Percentiles rank a stretch among this genome's conserved stretches.
phyloP scores from a whole-genome alignment of 1,284 basidiomycete species.

The Naganishia sp. region DNA sequence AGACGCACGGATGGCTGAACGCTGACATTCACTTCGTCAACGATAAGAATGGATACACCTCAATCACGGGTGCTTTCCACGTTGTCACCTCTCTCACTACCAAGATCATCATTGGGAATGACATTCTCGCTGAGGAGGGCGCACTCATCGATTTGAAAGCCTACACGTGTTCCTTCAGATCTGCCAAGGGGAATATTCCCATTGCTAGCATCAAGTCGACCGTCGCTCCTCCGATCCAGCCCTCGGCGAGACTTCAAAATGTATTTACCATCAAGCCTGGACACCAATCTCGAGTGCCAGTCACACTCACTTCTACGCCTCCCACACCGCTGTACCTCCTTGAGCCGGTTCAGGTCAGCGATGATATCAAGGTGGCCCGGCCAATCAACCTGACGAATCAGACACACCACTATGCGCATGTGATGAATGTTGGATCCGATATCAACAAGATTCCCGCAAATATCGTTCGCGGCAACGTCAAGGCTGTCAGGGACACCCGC shows the following conservation, averaged over 20 bases:
- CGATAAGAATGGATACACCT: not conserved
- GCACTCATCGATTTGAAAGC: not conserved
- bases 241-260: not conserved
- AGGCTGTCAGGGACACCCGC: not conserved
- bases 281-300: slow-evolving; percentile 9
- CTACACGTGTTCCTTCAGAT: not conserved
- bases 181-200: too few relatives aligned
- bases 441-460: not conserved
- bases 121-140: not conserved
- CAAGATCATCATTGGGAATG: not conserved
- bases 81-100: not conserved
- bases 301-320: not conserved
- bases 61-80: not conserved
- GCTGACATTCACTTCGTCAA: not conserved
- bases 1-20: not conserved
- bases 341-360: not conserved
- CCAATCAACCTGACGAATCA: not conserved
- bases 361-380: not conserved
- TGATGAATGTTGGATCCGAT: not conserved
- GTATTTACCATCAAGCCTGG: slow-evolving; percentile 15
- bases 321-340: slow-evolving; percentile 35
- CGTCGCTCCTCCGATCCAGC: not conserved
- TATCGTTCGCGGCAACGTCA: not conserved
- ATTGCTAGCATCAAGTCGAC: too few relatives aligned
- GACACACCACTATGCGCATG: not conserved